Conservation (phyloP, 371 early-diverging fungal species). For the Mucor circinelloides region DNA sequence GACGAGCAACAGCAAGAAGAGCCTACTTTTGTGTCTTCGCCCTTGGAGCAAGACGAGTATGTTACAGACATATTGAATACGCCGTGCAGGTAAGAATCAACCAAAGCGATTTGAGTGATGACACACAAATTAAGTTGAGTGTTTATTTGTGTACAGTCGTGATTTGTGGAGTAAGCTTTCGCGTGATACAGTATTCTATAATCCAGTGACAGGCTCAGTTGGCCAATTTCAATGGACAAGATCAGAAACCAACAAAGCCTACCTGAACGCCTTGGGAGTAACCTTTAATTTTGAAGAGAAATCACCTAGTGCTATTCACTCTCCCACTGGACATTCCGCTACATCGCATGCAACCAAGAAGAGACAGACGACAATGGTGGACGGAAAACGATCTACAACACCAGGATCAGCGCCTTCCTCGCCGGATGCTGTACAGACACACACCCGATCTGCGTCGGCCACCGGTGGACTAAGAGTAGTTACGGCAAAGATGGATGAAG, state of each 20-base stretch:
- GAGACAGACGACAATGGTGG: conserved; percentile 4
- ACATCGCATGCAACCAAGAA: conserved; percentile 7
- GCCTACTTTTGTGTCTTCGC: not conserved
- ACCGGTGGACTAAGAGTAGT: conserved; percentile 13
- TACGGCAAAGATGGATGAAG: conserved; percentile 24
- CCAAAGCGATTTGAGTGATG: not conserved
- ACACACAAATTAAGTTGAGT: not conserved
- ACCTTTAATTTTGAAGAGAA: conserved; percentile 34
- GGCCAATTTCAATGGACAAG: conserved; percentile 58
- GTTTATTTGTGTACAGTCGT: conserved; percentile 15
- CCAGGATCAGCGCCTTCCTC: not conserved
- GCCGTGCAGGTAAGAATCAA: conserved; percentile 28
- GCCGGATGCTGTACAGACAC: conserved; percentile 1
- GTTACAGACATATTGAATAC: conserved; percentile 19
- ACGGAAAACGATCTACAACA: not conserved
- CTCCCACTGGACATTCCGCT: not conserved
- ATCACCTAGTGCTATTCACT: not conserved
- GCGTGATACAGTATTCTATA: conserved; percentile 53
- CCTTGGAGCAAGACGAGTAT: conserved; percentile 2
- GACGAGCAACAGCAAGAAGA: not conserved
- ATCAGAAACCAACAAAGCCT: conserved; percentile 52
- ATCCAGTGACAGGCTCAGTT: conserved; percentile 50
- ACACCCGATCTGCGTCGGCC: conserved; percentile 22
- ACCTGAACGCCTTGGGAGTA: conserved; percentile 50
- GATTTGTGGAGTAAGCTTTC: conserved; percentile 54